These are phyloP conservation scores for Penicillium arizonense DNA, from an alignment of 495 filamentous ascomycete species.

Conservation along the genomic window DNA sequence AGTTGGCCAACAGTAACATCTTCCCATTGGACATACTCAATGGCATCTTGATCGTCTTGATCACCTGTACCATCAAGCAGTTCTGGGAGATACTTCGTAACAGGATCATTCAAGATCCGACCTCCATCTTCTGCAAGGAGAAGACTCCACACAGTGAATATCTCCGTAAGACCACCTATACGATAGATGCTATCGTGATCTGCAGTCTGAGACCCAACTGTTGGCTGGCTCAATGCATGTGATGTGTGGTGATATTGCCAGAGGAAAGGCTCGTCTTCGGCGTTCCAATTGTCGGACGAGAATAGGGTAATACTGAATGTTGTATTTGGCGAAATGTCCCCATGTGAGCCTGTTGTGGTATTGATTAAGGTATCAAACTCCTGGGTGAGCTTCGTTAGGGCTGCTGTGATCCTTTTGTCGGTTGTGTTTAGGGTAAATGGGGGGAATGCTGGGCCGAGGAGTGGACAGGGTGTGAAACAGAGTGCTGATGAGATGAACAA, in stretches of 20 bases:
- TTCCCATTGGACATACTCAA: constrained; percentile 34
- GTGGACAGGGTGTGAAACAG: constrained; percentile 40
- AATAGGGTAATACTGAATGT: constrained; percentile 54
- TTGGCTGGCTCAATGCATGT: constrained; percentile 23
- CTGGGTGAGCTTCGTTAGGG: constrained; percentile 9
- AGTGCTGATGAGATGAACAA: constrained; percentile 8
- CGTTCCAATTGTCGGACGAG: constrained; percentile 34
- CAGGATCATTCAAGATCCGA: constrained; percentile 36
- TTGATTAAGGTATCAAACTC: constrained; percentile 10
- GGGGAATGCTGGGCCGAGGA: constrained; percentile 48
- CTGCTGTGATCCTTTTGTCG: constrained; percentile 3
- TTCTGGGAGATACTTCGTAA: constrained; percentile 54
- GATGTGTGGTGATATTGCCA: constrained; percentile 48
- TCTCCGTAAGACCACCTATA: constrained; percentile 44
- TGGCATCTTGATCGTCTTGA: constrained; percentile 10
- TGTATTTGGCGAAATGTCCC: constrained; percentile 18
- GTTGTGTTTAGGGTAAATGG: constrained; percentile 39
- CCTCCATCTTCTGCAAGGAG: constrained; percentile 41
- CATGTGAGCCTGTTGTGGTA: constrained; percentile 8
- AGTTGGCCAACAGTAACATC: constrained; percentile 45
- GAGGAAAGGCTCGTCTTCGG: constrained; percentile 32
- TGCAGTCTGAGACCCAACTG: constrained; percentile 27
- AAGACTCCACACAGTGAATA: constrained; percentile 45
- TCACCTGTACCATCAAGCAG: constrained; percentile 20
- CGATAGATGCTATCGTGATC: constrained; percentile 43